Base-by-base conservation (phyloP, 176 grass and related monocot genomes). In the Lolium perenne region DNA sequence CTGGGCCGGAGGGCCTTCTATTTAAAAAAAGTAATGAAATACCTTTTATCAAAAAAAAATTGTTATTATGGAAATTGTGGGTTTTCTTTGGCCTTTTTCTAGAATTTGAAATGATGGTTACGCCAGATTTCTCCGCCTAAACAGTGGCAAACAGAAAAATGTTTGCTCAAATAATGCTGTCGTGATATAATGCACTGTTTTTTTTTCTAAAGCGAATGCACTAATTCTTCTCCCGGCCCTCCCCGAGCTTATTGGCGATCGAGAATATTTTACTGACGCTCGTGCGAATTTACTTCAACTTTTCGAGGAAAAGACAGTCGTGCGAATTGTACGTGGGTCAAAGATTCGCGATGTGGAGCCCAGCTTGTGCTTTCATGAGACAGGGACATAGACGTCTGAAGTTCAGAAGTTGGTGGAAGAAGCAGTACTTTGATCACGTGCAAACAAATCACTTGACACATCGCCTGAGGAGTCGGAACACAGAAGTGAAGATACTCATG, bases 321-420 rank as follows among this genome's bases (percentile, higher is more conserved):
- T 79, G 89, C 84, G 2, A 60, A n/a, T 47, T 83, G 84, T 85
- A 83, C 57, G 25, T 80, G 74, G 84, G 89, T 90, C 89, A 90
- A 87, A 90, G 84, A 83, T 91, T 87, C 84, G 25, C 47, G 41
- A 17, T 16, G 55, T 32, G 63, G 47, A 38, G 5, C 4, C 45
- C 81, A 84, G 66, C 74, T 80, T 73, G 45, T 58, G 68, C 88
- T 82, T 90, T 86, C 78, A 63, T 38, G 79, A 54, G 79, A 86
- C 83, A 63, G 29, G 54, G 79, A 78, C 72, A 9, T 21, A 10
- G 77, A 77, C 78, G 83, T 77, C 76, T 86, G 50, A 47, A 9
- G 46, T 47, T 47, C 46, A 47, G 46, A 48, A 70, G 20, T 70
- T 41, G 78, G 71, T 61, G 78, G 78, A 82, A 76, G 83, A 82